Percentiles rank a stretch among this genome's conserved stretches.
phyloP scores from a whole-genome alignment of 1,284 basidiomycete genomes.

The Polyporus tsugae region DNA sequence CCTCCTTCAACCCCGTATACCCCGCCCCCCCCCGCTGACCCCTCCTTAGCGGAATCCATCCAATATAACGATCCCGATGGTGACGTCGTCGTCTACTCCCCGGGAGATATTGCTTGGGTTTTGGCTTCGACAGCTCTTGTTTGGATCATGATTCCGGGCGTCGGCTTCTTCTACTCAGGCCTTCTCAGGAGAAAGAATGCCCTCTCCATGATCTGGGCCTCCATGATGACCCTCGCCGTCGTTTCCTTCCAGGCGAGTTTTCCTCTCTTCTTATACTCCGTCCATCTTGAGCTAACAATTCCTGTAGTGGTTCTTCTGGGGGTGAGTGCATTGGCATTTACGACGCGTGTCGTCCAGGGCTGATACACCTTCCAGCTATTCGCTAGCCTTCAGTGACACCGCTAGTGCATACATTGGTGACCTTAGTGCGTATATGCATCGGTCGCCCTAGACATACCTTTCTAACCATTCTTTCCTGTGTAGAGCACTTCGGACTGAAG shows the following conservation, averaged over 20 bases:
- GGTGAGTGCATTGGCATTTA: constrained; percentile 33
- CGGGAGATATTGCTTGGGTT: constrained; percentile 86
- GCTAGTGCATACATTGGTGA: constrained; percentile 55
- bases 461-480: not conserved
- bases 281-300: not conserved
- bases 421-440: constrained; percentile 36
- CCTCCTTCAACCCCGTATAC: not conserved
- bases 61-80: constrained; percentile 35
- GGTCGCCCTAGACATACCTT: not conserved
- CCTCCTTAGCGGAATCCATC: constrained; percentile 39
- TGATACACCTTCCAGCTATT: constrained; percentile 42
- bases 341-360: too few species aligned
- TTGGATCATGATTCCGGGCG: constrained; percentile 93
- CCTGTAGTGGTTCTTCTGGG: constrained; percentile 58
- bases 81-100: constrained; percentile 63
- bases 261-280: not conserved
- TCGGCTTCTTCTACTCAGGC: constrained; percentile 93
- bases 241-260: constrained; percentile 54
- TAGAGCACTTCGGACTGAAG: constrained; percentile 85
- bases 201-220: constrained; percentile 90
- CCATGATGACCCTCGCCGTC: constrained; percentile 75
- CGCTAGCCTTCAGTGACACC: constrained; percentile 56
- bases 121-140: constrained; percentile 78
- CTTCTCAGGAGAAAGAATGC: constrained; percentile 89
- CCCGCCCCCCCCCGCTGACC: constrained; percentile 13